Evolutionary conservation across 441 rosid species (phyloP).

Genomic region (Adansonia grandidieri): DNA sequence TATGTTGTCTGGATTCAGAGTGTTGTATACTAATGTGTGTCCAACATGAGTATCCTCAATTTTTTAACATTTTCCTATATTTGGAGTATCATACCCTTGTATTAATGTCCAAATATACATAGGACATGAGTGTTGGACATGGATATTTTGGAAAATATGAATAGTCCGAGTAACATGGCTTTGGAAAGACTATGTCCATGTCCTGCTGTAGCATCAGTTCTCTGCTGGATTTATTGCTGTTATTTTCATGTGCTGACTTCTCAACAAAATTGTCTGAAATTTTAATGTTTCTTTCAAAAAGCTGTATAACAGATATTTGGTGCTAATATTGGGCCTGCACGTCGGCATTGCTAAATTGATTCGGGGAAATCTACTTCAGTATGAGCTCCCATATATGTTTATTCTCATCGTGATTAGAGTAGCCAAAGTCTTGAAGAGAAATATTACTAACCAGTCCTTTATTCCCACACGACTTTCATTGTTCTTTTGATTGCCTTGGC

Average conservation of each 20-base stretch:
- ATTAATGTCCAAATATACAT: too few relatives aligned
- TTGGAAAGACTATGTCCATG: neutral
- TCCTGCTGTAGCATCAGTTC: neutral
- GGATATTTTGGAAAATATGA: neutral
- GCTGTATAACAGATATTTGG: neutral
- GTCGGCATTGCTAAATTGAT: neutral
- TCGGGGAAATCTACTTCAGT: constrained; percentile 4
- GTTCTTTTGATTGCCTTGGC: constrained; percentile 22
- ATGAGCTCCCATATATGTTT: neutral
- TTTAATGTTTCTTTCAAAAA: neutral
- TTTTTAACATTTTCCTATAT: neutral
- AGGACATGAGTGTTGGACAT: neutral
- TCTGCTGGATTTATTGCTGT: constrained; percentile 9
- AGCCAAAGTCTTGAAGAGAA: neutral
- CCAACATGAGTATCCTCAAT: neutral
- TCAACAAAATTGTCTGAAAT: neutral
- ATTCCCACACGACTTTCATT: constrained; percentile 65
- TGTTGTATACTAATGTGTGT: neutral
- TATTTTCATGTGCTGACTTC: neutral
- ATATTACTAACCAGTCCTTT: constrained; percentile 71
- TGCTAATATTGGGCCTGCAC: constrained; percentile 5
- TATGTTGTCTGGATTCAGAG: neutral
- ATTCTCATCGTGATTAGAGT: neutral
- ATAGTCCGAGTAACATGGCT: neutral
- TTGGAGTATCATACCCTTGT: neutral